A percentile compares a stretch with the other conserved stretches of the same genome.
These are phyloP conservation scores for Candida nemodendra DNA, from an alignment of 805 yeast species.

Conservation along the genomic window DNA sequence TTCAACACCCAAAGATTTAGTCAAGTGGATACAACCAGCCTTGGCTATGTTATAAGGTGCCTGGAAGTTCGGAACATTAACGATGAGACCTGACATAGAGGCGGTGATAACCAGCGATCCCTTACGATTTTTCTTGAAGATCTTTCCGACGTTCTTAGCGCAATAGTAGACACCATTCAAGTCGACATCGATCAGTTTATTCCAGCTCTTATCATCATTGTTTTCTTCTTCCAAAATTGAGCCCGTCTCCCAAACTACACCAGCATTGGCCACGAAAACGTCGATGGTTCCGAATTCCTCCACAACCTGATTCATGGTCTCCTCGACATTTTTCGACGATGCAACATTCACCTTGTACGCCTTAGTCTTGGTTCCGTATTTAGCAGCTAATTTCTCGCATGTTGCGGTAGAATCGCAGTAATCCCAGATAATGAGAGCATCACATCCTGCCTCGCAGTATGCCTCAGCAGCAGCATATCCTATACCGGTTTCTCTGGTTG, in stretches of 20 bases:
- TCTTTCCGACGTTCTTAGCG: conserved; percentile 48
- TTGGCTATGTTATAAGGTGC: conserved; percentile 51
- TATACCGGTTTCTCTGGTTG: conserved; percentile 64
- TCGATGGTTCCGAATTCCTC: conserved; percentile 41
- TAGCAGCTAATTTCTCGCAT: conserved; percentile 19
- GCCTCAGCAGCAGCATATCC: conserved; percentile 82
- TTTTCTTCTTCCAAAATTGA: conserved; percentile 34
- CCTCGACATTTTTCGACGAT: conserved; percentile 34
- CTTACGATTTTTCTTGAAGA: conserved; percentile 46
- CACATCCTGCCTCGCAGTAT: conserved; percentile 85
- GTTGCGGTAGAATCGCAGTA: conserved; percentile 26
- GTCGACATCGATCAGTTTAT: conserved; percentile 49
- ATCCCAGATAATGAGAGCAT: conserved; percentile 52
- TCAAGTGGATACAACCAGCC: conserved; percentile 49
- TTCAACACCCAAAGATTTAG: conserved; percentile 48
- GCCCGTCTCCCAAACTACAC: conserved; percentile 36
- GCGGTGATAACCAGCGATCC: conserved; percentile 55
- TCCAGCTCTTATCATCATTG: conserved; percentile 34
- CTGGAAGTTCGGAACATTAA: conserved; percentile 52
- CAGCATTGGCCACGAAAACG: conserved; percentile 43
- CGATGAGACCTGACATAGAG: conserved; percentile 55
- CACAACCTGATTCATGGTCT: conserved; percentile 32
- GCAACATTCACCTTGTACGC: conserved; percentile 38
- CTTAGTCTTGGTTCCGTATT: conserved; percentile 27
- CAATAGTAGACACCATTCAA: conserved; percentile 52